Percentiles rank a stretch among this genome's conserved stretches.
phyloP scores from a whole-genome alignment of 2,329 filamentous ascomycete genomes.

The Penicillium occitanis region DNA sequence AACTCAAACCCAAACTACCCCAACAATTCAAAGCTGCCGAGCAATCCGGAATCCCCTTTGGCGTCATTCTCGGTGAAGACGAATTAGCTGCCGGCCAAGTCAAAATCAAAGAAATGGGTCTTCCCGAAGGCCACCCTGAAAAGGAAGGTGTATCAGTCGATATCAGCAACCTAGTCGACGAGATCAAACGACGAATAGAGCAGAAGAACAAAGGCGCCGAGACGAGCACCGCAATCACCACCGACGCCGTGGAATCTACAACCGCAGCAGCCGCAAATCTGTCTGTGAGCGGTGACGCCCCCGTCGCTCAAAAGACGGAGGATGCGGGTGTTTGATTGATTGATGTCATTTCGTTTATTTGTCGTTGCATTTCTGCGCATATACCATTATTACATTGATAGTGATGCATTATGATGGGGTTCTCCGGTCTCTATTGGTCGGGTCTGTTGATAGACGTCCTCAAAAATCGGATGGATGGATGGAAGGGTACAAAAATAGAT shows the following conservation, averaged over 20 bases:
- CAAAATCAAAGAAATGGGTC: conserved; percentile 81
- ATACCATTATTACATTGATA: conserved; percentile 13
- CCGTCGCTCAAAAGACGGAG: conserved; percentile 23
- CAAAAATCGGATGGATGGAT: background rate
- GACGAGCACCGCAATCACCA: background rate
- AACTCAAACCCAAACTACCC: conserved; percentile 84
- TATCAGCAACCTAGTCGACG: conserved; percentile 37
- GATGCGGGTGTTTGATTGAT: conserved; percentile 23
- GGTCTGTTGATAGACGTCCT: background rate
- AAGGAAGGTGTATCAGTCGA: conserved; percentile 81
- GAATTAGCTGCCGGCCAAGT: conserved; percentile 81
- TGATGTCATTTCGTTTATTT: background rate
- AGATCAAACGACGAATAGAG: conserved; percentile 25
- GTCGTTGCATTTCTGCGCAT: conserved; percentile 7
- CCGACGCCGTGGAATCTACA: background rate
- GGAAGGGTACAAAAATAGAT: conserved; percentile 2
- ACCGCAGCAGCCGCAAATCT: conserved; percentile 5
- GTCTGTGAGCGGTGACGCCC: background rate
- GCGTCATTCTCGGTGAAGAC: conserved; percentile 86
- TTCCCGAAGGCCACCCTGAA: conserved; percentile 79
- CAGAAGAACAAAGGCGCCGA: conserved; percentile 12
- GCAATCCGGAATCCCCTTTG: conserved; percentile 74
- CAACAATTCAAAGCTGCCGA: conserved; percentile 92
- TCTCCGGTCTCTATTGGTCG: conserved; percentile 3
- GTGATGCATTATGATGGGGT: conserved; percentile 13